Conservation (phyloP, 345 rosid species). For the Euphorbia lathyris region DNA sequence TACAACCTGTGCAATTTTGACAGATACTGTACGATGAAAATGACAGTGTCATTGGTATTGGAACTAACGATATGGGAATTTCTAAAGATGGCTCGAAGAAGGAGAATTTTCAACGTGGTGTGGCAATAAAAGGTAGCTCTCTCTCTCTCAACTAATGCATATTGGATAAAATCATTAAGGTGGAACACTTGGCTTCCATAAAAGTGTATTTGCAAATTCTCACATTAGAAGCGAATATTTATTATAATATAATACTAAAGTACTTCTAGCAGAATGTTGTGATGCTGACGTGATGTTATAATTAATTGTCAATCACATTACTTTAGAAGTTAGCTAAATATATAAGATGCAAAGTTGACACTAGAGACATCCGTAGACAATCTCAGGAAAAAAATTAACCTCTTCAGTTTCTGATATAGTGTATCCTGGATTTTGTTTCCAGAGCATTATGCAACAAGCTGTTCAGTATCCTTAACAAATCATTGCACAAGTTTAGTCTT, state of each 20-base stretch:
- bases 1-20: constrained; percentile 19
- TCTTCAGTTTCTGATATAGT: background rate
- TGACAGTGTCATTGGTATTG: constrained; percentile 71
- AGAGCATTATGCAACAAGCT: background rate
- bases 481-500: background rate
- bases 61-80: constrained; percentile 95
- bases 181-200: background rate
- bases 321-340: background rate
- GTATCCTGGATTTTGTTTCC: constrained; percentile 4
- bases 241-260: background rate
- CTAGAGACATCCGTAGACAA: background rate
- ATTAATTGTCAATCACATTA: background rate
- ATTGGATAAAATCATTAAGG: background rate
- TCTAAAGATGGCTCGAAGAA: constrained; percentile 86
- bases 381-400: background rate
- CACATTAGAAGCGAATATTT: background rate
- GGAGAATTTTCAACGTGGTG: constrained; percentile 83
- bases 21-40: constrained; percentile 71
- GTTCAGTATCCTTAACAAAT: background rate
- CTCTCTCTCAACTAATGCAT: background rate
- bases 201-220: background rate
- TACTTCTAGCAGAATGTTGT: background rate
- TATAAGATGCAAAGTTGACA: background rate
- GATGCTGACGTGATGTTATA: background rate
- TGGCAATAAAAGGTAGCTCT: constrained; percentile 66